These are phyloP conservation scores for Blumeria graminis DNA, from an alignment of 2,329 filamentous ascomycete genomes.

Conservation along the genomic window DNA sequence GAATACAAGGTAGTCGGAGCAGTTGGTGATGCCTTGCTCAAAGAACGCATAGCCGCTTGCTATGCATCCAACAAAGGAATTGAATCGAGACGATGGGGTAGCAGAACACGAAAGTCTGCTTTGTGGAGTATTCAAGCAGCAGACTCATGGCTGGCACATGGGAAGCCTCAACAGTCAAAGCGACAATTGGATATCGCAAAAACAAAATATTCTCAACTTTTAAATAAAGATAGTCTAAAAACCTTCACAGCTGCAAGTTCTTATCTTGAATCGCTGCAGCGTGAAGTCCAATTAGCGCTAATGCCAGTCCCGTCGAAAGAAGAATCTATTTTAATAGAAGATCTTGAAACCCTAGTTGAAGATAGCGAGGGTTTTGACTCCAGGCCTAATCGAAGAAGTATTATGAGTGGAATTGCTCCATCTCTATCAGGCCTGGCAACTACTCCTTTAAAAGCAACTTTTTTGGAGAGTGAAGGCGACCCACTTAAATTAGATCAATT, in stretches of 20 bases:
- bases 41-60: conserved; percentile 66
- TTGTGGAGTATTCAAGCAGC: conserved; percentile 71
- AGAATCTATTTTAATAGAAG: conserved; percentile 12
- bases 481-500: conserved; percentile 7
- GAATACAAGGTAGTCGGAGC: conserved; percentile 53
- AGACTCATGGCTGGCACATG: conserved; percentile 59
- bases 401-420: conserved; percentile 22
- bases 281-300: conserved; percentile 12
- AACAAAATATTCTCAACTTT: conserved; percentile 26
- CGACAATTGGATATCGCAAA: conserved; percentile 49
- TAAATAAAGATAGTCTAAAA: conserved; percentile 25
- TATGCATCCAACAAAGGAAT: conserved; percentile 51
- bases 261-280: conserved; percentile 27
- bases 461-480: conserved; percentile 5
- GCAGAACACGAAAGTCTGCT: conserved; percentile 59
- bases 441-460: conserved; percentile 20
- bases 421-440: conserved; percentile 22
- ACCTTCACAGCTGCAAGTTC: conserved; percentile 26
- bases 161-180: conserved; percentile 56
- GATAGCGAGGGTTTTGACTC: conserved; percentile 31
- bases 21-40: conserved; percentile 59
- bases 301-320: conserved; percentile 13
- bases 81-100: conserved; percentile 42
- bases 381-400: conserved; percentile 28
- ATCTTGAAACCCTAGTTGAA: conserved; percentile 17